These are phyloP conservation scores for Tetrapisispora nanseiensis DNA, from an alignment of 805 yeast species.

Conservation along the genomic window DNA sequence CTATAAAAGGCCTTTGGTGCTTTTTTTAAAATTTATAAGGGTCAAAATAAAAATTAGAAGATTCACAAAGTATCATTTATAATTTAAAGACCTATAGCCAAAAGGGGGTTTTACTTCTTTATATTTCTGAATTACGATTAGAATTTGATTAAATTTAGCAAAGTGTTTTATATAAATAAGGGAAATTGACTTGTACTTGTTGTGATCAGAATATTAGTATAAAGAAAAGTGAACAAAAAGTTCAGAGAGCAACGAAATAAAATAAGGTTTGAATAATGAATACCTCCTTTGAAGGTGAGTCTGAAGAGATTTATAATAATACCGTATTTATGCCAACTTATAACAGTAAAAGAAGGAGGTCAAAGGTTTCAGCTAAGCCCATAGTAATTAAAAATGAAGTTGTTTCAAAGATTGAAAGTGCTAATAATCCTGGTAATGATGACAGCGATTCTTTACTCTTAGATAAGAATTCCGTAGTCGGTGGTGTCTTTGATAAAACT, in stretches of 20 bases:
- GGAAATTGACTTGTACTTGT: too few species aligned
- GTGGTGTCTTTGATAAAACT: constrained; percentile 18
- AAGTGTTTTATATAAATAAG: too few species aligned
- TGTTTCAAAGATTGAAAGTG: background rate
- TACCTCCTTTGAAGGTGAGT: background rate
- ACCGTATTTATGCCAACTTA: constrained; percentile 1
- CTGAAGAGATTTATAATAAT: background rate
- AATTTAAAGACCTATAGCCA: too few species aligned
- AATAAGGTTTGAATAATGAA: background rate
- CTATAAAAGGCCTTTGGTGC: too few species aligned
- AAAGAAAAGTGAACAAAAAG: background rate
- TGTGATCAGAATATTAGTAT: background rate
- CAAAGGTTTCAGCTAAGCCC: background rate
- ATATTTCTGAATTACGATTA: too few species aligned
- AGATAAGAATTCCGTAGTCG: background rate
- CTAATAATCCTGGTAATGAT: too few species aligned
- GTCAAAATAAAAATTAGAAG: too few species aligned
- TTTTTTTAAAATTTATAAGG: too few species aligned
- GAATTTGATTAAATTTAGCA: too few species aligned
- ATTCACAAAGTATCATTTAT: too few species aligned
- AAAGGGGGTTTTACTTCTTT: too few species aligned
- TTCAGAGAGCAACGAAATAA: background rate
- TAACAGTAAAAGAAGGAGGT: constrained; percentile 4
- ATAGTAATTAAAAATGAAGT: background rate
- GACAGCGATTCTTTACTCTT: too few species aligned